These are phyloP conservation scores for Schwanniomyces occidentalis DNA, from an alignment of 805 yeast genomes.

Conservation along the genomic window DNA sequence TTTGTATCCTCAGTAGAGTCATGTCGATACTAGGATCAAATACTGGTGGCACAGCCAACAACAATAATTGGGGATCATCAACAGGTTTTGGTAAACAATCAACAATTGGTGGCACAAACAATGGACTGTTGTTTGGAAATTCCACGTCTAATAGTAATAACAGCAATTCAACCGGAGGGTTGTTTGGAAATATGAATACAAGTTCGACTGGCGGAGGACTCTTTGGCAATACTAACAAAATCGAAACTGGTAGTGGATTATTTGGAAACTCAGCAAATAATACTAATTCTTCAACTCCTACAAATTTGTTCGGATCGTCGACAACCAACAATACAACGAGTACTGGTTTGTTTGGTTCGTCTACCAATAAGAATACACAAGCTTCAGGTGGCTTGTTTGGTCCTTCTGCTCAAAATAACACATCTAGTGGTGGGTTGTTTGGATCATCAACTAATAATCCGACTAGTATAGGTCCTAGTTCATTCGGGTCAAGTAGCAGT, in stretches of 20 bases:
- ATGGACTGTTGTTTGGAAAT: constrained; percentile 14
- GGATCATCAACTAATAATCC: constrained; percentile 4
- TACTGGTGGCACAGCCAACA: constrained; percentile 6
- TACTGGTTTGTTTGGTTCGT: constrained; percentile 25
- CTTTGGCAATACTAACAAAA: constrained; percentile 8
- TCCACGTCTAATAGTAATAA: constrained; percentile 16
- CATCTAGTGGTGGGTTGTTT: constrained; percentile 6
- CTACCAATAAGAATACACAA: constrained; percentile 1
- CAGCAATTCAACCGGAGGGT: constrained; percentile 28
- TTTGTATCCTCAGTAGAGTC: no score
- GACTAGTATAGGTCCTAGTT: no score
- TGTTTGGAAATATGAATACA: constrained; percentile 20
- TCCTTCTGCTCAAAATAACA: constrained; percentile 3
- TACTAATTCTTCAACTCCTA: constrained; percentile 2
- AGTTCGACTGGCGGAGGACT: constrained; percentile 6
- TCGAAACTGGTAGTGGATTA: constrained; percentile 9
- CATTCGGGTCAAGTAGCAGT: constrained; percentile 5
- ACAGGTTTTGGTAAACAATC: constrained; percentile 23
- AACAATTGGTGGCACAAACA: constrained; percentile 16
- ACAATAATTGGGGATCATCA: constrained; percentile 20
- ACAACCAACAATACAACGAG: constrained; percentile 3
- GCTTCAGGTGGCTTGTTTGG: constrained; percentile 3
- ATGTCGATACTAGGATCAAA: constrained; percentile 14
- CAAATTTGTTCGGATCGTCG: constrained; percentile 21
- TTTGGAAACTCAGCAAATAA: constrained; percentile 16